Conservation (phyloP, 495 filamentous ascomycete genomes). For the Lophiotrema nucula region DNA sequence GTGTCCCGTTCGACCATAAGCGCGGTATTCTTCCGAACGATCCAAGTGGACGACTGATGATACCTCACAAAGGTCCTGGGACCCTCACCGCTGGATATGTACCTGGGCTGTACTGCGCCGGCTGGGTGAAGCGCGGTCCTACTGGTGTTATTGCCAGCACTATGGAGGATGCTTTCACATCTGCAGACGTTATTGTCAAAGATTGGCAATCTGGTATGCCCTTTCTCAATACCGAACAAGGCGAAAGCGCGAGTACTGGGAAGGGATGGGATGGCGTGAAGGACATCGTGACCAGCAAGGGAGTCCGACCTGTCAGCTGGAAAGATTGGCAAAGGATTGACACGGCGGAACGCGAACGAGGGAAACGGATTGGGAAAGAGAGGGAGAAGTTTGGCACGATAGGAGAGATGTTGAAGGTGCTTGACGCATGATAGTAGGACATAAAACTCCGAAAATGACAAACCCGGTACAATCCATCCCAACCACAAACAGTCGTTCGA, state of each 20-base stretch:
- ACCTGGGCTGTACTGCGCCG: conserved; percentile 86
- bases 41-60: conserved; percentile 68
- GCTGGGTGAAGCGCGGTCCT: conserved; percentile 94
- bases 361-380: conserved; percentile 65
- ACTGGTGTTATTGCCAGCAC: conserved; percentile 95
- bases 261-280: conserved; percentile 77
- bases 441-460: too few species aligned
- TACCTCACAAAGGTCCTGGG: conserved; percentile 35
- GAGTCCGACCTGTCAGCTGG: conserved; percentile 69
- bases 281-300: conserved; percentile 51
- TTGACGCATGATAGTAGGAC: neutral
- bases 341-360: conserved; percentile 66
- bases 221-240: conserved; percentile 32
- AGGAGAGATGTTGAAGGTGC: conserved; percentile 70
- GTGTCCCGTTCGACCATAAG: conserved; percentile 71
- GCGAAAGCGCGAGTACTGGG: conserved; percentile 44
- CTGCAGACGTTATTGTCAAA: conserved; percentile 72
- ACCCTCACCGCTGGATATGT: conserved; percentile 47
- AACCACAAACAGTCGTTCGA: too few species aligned
- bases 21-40: conserved; percentile 85
- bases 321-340: conserved; percentile 85
- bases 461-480: too few species aligned
- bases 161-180: conserved; percentile 91
- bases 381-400: conserved; percentile 81
- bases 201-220: conserved; percentile 58